phyloP scores from a whole-genome alignment of 2,329 filamentous ascomycete genomes.

The Aspergillus flavus region DNA sequence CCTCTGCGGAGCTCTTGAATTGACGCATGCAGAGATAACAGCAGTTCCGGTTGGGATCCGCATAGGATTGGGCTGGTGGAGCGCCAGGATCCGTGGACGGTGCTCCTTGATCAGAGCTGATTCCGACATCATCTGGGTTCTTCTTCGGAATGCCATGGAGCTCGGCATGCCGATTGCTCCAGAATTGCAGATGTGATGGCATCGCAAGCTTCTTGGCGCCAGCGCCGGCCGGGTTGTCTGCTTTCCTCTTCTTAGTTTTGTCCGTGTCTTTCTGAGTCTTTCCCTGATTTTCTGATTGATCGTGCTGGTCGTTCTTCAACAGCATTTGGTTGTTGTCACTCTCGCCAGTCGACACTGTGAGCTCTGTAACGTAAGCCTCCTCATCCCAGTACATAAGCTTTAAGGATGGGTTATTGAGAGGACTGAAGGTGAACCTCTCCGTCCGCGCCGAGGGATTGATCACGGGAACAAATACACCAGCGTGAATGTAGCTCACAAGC shows the following conservation, averaged over 20 bases:
- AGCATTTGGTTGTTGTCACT: constrained; percentile 35
- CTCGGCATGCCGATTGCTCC: constrained; percentile 71
- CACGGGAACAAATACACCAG: constrained; percentile 81
- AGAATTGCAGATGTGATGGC: constrained; percentile 69
- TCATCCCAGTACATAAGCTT: constrained; percentile 77
- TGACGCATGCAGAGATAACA: constrained; percentile 65
- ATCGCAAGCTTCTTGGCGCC: constrained; percentile 53
- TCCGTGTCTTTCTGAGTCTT: constrained; percentile 45
- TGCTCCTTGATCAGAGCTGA: constrained; percentile 30
- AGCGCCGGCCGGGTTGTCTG: constrained; percentile 41
- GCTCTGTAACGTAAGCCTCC: constrained; percentile 69
- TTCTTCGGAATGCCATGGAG: constrained; percentile 57
- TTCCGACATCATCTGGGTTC: constrained; percentile 27
- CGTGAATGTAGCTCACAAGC: constrained; percentile 73
- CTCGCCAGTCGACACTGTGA: constrained; percentile 59
- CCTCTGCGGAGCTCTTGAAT: constrained; percentile 57
- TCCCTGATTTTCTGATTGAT: constrained; percentile 24
- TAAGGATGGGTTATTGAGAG: constrained; percentile 67
- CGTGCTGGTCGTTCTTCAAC: constrained; percentile 25
- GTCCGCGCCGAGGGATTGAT: constrained; percentile 61
- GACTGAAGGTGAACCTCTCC: constrained; percentile 69
- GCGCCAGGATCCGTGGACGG: constrained; percentile 26
- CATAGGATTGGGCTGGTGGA: constrained; percentile 59
- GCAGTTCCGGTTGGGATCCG: constrained; percentile 59
- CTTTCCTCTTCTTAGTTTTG: constrained; percentile 51